phyloP scores from a whole-genome alignment of 805 yeast genomes.

The Lipomyces mesembrius region DNA sequence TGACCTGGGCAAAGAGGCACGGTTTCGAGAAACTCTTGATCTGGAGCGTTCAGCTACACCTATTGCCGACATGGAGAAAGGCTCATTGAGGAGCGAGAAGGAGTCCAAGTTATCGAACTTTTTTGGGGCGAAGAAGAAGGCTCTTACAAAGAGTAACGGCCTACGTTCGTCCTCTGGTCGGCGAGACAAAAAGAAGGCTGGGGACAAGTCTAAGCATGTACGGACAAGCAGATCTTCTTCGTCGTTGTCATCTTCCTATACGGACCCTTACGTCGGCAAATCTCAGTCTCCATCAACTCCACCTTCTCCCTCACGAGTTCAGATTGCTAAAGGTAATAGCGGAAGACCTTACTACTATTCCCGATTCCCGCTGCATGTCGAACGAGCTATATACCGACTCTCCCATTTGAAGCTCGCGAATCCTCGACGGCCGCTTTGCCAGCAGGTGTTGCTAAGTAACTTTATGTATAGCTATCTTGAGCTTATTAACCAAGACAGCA shows the following conservation, averaged over 20 bases:
- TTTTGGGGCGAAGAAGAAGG: constrained; percentile 24
- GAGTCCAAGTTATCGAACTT: constrained; percentile 24
- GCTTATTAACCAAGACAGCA: constrained; percentile 76
- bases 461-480: constrained; percentile 98
- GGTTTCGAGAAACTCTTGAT: constrained; percentile 7
- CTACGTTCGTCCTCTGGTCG: background rate
- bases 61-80: background rate
- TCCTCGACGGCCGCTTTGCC: constrained; percentile 85
- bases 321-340: background rate
- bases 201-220: constrained; percentile 6
- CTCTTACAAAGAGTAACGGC: constrained; percentile 12
- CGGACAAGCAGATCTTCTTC: constrained; percentile 22
- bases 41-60: constrained; percentile 10
- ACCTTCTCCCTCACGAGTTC: constrained; percentile 12
- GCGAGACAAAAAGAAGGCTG: background rate
- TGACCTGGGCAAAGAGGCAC: background rate
- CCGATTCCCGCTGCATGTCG: constrained; percentile 92
- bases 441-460: constrained; percentile 90
- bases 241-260: constrained; percentile 17
- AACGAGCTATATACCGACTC: constrained; percentile 89
- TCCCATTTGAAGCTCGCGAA: constrained; percentile 94
- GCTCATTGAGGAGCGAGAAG: constrained; percentile 8
- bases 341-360: constrained; percentile 31
- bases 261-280: constrained; percentile 19
- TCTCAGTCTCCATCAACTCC: constrained; percentile 12